phyloP scores from a whole-genome alignment of 352 stramenopile genomes.

The Halophytophthora batemanensis region DNA sequence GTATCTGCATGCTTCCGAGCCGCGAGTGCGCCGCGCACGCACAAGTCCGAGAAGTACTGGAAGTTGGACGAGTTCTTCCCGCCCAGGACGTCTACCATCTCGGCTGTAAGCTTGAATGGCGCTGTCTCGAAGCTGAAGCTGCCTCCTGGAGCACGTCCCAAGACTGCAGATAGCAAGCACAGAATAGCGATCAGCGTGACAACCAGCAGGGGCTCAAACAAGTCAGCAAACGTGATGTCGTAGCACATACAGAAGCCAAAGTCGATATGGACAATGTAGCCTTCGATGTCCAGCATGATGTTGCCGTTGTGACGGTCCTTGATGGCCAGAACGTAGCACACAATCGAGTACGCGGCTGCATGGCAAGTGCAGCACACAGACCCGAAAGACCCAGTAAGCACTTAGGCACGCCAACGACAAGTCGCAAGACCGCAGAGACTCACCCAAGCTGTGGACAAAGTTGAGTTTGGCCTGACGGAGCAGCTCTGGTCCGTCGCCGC shows the following conservation, averaged over 20 bases:
- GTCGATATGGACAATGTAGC: conserved; percentile 98
- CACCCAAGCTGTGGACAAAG: conserved; percentile 84
- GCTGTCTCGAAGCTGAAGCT: conserved; percentile 96
- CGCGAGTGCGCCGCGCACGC: conserved; percentile 91
- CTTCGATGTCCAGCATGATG: conserved; percentile 97
- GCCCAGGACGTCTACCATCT: conserved; percentile 95
- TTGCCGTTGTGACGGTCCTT: conserved; percentile 99
- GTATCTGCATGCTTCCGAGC: conserved; percentile 90
- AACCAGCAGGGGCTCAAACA: background rate
- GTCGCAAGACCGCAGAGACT: conserved; percentile 22
- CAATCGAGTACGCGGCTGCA: conserved; percentile 95
- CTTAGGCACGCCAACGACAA: too few relatives aligned
- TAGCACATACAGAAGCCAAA: conserved; percentile 94
- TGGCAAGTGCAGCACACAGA: conserved; percentile 52
- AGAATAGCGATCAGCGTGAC: background rate
- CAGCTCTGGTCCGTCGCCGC: conserved; percentile 28
- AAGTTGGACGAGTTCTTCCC: conserved; percentile 91
- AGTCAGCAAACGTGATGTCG: too few relatives aligned
- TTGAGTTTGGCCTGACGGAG: conserved; percentile 71
- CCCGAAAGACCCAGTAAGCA: background rate
- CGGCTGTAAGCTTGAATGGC: conserved; percentile 96
- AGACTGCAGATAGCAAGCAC: conserved; percentile 30
- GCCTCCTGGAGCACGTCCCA: conserved; percentile 78
- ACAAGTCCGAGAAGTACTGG: conserved; percentile 92
- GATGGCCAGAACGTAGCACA: conserved; percentile 97